A percentile compares a stretch with the other conserved stretches of the same genome.
Evolutionary conservation across 2,329 filamentous ascomycete genomes (phyloP).

Genomic region (Raffaelea ambrosiae): DNA sequence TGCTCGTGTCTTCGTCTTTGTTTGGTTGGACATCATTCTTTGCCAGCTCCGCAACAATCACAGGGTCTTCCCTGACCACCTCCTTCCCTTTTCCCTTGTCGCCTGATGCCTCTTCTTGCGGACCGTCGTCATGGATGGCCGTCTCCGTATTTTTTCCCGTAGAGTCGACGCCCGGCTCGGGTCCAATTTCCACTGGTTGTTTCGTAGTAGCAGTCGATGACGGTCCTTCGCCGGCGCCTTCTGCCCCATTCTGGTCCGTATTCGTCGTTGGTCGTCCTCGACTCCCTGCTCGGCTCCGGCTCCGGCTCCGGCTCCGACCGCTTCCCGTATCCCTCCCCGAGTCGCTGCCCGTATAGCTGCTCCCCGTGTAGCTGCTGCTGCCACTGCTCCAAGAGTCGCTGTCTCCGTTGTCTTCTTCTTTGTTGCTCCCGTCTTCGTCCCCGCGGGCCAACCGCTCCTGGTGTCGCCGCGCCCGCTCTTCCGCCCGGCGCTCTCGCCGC

Average conservation of each 20-base stretch:
- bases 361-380: not conserved
- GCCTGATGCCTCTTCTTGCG: not conserved
- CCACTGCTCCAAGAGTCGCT: not conserved
- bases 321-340: not conserved
- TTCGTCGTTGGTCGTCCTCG: not conserved
- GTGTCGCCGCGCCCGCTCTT: constrained; percentile 6
- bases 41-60: not conserved
- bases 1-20: not conserved
- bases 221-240: not conserved
- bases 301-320: not conserved
- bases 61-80: not conserved
- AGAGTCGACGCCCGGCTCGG: not conserved
- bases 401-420: not conserved
- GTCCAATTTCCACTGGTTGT: not conserved
- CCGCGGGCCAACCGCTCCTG: not conserved
- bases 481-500: constrained; percentile 4
- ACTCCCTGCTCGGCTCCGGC: not conserved
- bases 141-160: not conserved
- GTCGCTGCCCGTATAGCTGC: not conserved
- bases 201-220: not conserved
- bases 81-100: not conserved
- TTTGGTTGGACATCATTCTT: not conserved
- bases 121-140: no score
- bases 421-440: not conserved
- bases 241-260: no score